A percentile compares a stretch with the other conserved stretches of the same genome.
These are phyloP conservation scores for Solanum hybrid DNA, from an alignment of 305 asterid species.

Conservation along the genomic window DNA sequence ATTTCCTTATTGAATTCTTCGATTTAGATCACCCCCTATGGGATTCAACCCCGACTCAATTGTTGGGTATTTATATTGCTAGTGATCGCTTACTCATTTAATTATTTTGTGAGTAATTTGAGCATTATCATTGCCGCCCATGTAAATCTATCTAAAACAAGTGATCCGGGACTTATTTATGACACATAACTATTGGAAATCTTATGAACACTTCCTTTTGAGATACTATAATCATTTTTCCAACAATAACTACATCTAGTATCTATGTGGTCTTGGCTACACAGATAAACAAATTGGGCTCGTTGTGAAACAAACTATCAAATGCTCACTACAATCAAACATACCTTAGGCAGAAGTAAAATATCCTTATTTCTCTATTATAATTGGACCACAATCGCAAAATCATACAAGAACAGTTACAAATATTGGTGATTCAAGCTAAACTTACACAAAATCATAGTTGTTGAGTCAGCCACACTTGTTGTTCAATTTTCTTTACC, in stretches of 20 bases:
- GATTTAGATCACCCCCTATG: not conserved
- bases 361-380: not conserved
- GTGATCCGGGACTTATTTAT: not conserved
- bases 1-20: not conserved
- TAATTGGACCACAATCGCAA: not conserved
- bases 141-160: not conserved
- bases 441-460: not conserved
- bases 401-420: not conserved
- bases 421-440: not conserved
- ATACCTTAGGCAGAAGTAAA: not conserved
- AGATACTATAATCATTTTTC: not conserved
- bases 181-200: not conserved
- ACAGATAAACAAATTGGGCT: not conserved
- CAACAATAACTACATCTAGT: not conserved
- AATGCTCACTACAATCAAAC: not conserved
- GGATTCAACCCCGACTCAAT: not conserved
- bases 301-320: not conserved
- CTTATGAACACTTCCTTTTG: not conserved
- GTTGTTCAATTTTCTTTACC: not conserved
- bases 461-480: not conserved
- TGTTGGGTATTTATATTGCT: not conserved
- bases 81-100: not conserved
- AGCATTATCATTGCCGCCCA: not conserved
- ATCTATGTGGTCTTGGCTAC: not conserved
- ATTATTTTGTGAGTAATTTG: not conserved